A percentile compares a stretch with the other conserved stretches of the same genome.
Evolutionary conservation across 2,329 filamentous ascomycete genomes (phyloP).

Genomic region (Monilinia vaccinii-corymbosi): DNA sequence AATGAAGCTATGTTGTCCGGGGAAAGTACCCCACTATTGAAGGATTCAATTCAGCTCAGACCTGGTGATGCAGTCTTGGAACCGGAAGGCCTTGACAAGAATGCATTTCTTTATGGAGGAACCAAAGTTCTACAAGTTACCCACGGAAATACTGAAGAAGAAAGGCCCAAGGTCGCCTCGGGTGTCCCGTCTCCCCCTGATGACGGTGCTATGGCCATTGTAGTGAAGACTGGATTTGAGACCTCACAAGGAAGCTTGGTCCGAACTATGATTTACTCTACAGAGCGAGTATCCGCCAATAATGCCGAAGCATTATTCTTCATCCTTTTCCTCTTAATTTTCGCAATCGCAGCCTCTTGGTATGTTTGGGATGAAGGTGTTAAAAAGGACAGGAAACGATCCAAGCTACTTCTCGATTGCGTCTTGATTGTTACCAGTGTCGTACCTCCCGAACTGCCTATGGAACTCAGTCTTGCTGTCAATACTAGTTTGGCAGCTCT

Average conservation of each 20-base stretch:
- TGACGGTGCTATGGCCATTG: conserved; percentile 85
- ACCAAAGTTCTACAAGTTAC: conserved; percentile 96
- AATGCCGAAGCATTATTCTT: conserved; percentile 95
- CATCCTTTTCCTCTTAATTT: conserved; percentile 91
- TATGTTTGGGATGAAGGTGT: conserved; percentile 99
- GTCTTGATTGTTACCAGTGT: conserved; percentile 96
- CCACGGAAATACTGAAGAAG: conserved; percentile 71
- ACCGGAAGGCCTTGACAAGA: conserved; percentile 89
- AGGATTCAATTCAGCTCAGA: conserved; percentile 89
- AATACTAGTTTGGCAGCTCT: conserved; percentile 94
- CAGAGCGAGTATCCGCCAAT: conserved; percentile 96
- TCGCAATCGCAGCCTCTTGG: conserved; percentile 95
- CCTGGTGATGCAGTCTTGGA: conserved; percentile 75
- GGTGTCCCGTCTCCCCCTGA: conserved; percentile 81
- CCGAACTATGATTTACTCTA: conserved; percentile 99
- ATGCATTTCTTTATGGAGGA: conserved; percentile 89
- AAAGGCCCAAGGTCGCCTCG: conserved; percentile 60
- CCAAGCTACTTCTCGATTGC: conserved; percentile 93
- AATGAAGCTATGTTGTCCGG: conserved; percentile 99
- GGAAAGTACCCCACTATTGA: conserved; percentile 92
- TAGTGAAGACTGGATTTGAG: conserved; percentile 96
- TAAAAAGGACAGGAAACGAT: conserved; percentile 86
- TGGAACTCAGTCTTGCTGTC: conserved; percentile 95
- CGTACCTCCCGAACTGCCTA: conserved; percentile 94
- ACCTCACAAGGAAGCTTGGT: conserved; percentile 97